These are phyloP conservation scores for Xylaria sp. DNA, from an alignment of 2,329 filamentous ascomycete species.

Conservation along the genomic window DNA sequence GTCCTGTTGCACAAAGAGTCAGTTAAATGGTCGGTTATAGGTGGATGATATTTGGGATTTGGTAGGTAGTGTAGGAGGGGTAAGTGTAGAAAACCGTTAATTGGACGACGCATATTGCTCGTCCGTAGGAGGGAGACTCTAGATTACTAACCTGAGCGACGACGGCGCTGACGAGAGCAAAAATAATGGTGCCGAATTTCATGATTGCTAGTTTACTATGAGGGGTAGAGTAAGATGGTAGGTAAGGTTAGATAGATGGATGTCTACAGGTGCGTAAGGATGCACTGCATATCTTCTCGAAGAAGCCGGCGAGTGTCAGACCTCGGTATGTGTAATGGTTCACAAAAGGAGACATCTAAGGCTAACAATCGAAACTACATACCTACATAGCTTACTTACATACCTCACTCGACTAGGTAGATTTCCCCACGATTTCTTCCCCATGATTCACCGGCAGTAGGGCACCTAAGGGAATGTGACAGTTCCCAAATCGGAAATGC, in stretches of 20 bases:
- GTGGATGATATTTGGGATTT: background rate
- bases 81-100: background rate
- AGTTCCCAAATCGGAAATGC: slow-evolving; percentile 21
- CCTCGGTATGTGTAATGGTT: background rate
- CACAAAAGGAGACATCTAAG: too few relatives aligned
- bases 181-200: slow-evolving; percentile 60
- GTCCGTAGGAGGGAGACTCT: background rate
- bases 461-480: slow-evolving; percentile 3
- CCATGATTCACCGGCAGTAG: slow-evolving; percentile 23
- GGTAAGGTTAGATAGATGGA: too few relatives aligned
- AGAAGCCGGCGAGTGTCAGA: slow-evolving; percentile 3
- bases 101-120: background rate
- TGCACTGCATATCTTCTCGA: background rate
- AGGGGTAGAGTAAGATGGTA: background rate
- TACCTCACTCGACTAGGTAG: background rate
- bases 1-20: slow-evolving; percentile 24
- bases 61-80: background rate
- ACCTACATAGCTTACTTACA: too few relatives aligned
- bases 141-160: slow-evolving; percentile 54
- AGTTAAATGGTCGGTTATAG: background rate
- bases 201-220: slow-evolving; percentile 48
- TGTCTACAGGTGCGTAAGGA: too few relatives aligned
- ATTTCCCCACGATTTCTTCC: slow-evolving; percentile 29
- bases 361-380: too few relatives aligned
- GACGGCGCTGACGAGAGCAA: slow-evolving; percentile 65